Percentiles rank a stretch among this genome's conserved stretches.
These are phyloP conservation scores for Hippophae tibetana DNA, from an alignment of 306 rosid species.

Conservation along the genomic window DNA sequence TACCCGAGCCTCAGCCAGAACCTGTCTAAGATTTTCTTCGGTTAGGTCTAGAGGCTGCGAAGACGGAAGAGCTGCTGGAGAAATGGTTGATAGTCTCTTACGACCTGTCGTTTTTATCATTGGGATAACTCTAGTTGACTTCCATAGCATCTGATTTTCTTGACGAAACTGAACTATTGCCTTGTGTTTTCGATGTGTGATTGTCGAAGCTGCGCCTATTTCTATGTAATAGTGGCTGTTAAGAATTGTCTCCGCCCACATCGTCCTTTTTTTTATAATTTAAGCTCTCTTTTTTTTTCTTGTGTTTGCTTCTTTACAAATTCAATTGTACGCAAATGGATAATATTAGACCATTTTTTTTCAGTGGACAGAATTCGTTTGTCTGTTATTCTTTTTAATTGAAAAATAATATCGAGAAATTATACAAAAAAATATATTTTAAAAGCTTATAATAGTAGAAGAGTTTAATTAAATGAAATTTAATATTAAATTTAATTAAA, in stretches of 20 bases:
- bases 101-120: constrained; percentile 8
- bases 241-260: too few relatives aligned
- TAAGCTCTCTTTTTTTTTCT: too few relatives aligned
- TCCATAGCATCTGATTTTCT: not conserved
- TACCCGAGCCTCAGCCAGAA: constrained; percentile 54
- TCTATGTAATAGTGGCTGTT: not conserved
- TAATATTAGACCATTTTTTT: constrained; percentile 4
- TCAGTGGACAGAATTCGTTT: not conserved
- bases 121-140: not conserved
- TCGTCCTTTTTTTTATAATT: too few relatives aligned
- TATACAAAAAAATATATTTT: too few relatives aligned
- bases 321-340: constrained; percentile 3
- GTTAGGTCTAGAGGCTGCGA: constrained; percentile 70
- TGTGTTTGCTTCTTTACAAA: too few relatives aligned
- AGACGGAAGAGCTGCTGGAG: constrained; percentile 31
- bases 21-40: constrained; percentile 55
- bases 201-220: too few relatives aligned
- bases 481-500: too few relatives aligned
- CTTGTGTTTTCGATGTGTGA: too few relatives aligned
- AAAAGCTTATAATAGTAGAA: too few relatives aligned
- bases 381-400: not conserved
- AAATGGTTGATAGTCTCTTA: constrained; percentile 10
- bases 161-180: too few relatives aligned
- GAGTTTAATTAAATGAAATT: too few relatives aligned
- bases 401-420: too few relatives aligned